Conservation (phyloP, 2,329 filamentous ascomycete genomes). For the Ophiostoma australiae region DNA sequence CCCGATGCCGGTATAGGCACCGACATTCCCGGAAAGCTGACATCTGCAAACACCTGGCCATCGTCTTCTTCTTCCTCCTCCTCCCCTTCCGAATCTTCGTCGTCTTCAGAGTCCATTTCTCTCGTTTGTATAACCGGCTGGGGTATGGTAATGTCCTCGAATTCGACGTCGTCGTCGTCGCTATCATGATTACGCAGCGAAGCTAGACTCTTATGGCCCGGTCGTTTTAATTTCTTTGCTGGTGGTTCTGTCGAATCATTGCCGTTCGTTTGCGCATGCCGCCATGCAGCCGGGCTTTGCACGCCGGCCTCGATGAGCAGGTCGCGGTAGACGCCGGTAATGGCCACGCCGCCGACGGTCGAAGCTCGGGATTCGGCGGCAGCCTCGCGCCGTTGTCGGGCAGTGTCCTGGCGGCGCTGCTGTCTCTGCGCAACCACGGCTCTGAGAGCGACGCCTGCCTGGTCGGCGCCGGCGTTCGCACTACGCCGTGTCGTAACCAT, state of each 20-base stretch:
- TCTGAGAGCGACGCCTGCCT: slow-evolving; percentile 20
- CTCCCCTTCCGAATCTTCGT: slow-evolving; percentile 23
- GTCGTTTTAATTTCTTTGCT: slow-evolving; percentile 28
- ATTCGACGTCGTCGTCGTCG: slow-evolving; percentile 28
- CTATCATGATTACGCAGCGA: slow-evolving; percentile 19
- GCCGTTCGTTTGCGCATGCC: background rate
- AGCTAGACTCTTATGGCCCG: slow-evolving; percentile 25
- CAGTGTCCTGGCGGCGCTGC: slow-evolving; percentile 13
- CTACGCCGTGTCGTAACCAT: slow-evolving; percentile 25
- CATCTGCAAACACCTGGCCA: background rate
- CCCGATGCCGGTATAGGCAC: background rate
- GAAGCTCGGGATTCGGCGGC: background rate
- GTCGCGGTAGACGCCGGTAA: slow-evolving; percentile 24
- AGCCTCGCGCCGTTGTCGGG: slow-evolving; percentile 12
- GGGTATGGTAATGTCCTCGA: slow-evolving; percentile 29
- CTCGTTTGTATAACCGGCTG: slow-evolving; percentile 28
- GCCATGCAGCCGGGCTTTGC: background rate
- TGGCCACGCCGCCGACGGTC: slow-evolving; percentile 9
- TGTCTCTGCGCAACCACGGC: slow-evolving; percentile 20
- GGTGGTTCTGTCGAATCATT: slow-evolving; percentile 21
- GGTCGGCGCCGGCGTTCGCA: slow-evolving; percentile 14
- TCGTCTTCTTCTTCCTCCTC: slow-evolving; percentile 25
- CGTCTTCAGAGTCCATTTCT: slow-evolving; percentile 27
- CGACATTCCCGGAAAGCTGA: background rate
- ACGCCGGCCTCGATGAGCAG: slow-evolving; percentile 29